Conservation (phyloP, 352 stramenopile species). For the Peronosclerospora sorghi region DNA sequence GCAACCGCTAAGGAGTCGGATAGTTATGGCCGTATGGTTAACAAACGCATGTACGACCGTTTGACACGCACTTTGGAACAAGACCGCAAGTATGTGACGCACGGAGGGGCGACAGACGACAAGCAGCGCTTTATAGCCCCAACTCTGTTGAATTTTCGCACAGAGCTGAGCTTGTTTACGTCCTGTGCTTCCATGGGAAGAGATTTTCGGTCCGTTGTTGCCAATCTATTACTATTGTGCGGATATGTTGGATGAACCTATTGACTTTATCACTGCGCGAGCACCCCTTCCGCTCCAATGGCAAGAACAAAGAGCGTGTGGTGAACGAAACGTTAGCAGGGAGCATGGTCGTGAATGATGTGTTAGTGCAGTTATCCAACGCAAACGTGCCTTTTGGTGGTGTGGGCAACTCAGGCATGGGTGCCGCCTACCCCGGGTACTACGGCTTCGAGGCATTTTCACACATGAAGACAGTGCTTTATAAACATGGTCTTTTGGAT, state of each 20-base stretch:
- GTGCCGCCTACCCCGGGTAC: conserved; percentile 75
- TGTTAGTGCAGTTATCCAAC: conserved; percentile 62
- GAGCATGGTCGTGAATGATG: conserved; percentile 71
- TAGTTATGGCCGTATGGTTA: conserved; percentile 59
- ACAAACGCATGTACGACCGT: conserved; percentile 51
- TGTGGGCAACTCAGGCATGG: conserved; percentile 70
- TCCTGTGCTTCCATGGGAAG: conserved; percentile 74
- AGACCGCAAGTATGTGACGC: conserved; percentile 40
- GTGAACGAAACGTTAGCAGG: conserved; percentile 46
- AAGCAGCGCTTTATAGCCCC: conserved; percentile 74
- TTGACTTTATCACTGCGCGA: conserved; percentile 25
- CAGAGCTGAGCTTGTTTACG: conserved; percentile 32
- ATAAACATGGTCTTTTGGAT: conserved; percentile 52
- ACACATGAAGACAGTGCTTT: conserved; percentile 54
- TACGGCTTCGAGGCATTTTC: conserved; percentile 72
- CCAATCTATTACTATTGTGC: conserved; percentile 79
- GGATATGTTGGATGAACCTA: conserved; percentile 20
- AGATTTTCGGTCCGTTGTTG: conserved; percentile 94
- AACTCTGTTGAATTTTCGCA: conserved; percentile 84
- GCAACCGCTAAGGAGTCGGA: conserved; percentile 27
- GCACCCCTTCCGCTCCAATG: conserved; percentile 71
- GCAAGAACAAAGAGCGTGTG: conserved; percentile 26
- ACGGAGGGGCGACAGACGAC: conserved; percentile 45
- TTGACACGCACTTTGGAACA: conserved; percentile 24
- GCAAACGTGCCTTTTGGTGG: conserved; percentile 63